Base-by-base conservation (phyloP, 148 eudicot species). In the Tetragonia tetragonoides region DNA sequence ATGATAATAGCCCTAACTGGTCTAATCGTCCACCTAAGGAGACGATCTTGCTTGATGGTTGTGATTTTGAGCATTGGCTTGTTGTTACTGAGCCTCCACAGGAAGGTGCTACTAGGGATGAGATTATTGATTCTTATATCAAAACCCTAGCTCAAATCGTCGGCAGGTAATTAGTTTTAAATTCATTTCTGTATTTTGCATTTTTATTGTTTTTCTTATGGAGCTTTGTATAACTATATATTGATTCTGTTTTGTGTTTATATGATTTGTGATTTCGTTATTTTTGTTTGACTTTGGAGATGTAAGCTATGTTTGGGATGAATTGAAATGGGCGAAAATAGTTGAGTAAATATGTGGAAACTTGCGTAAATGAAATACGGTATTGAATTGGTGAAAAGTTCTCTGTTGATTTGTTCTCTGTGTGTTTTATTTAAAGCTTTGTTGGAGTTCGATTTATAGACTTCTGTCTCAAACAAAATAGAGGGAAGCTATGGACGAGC, bases 1-100 rank as follows among this genome's bases (percentile, higher is more conserved):
- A 83, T 34, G 98, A 93, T 75, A 85, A 88, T 14, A 86, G 73
- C 82, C 87, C 92, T 74, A 93, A 91, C 64, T 89, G 89, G 89
- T 87, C 93, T 5, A 95, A 89, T 66, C 89, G 97, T 0, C 98
- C 97, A 3, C 98, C 98, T 4, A 94, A 94, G 76, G 98, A 92
- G 87, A 90, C 97, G 74, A 94, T 92, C 41, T 44, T 94, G 66
- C 89, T 92, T 34, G 97, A 94, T 54, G 98, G 98, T 0, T 94
- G 98, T 49, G 98, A 94, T 81, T 94, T 92, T 51, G 97, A 92
- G 85, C 97, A 92, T 65, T 92, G 84, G 83, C 84, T 86, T 47
- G 79, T 86, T 41, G 88, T 86, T 51, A 41, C 81, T 37, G 88
- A 86, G 42, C 70, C 81, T 46, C 88, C 88, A 2, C 84, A 83